Evolutionary conservation across 1,284 basidiomycete genomes (phyloP), one percentile per base, ranked within the genome.

Genomic region (Phenoliferia sp.): DNA sequence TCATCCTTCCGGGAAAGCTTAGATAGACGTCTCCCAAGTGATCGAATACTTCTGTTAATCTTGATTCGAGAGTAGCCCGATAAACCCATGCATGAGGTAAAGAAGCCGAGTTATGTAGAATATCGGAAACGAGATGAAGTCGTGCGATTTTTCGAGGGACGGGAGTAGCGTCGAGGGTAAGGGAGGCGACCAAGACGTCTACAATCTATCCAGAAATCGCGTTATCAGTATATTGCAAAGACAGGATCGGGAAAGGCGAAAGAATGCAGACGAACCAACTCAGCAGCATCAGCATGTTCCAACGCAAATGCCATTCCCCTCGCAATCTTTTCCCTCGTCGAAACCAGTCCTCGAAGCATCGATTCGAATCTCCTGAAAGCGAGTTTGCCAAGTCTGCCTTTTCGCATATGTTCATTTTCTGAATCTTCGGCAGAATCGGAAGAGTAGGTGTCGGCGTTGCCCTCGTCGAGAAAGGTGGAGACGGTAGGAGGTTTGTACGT

Each of bases 111-210:
- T 99, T 99, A 81, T 98, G 94, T 33, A 99, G 84, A 70, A 99
- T 96, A 77, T 99, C 96, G 19, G 94, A 97, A 63, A 99, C 90
- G 58, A 97, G 85, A 80, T 97, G 89, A 32, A 99, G 85, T 10
- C 96, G 87, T 7, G 96, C 92, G 59, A 99, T 86, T 79, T 99
- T 99, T 71, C 94, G 87, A 44, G 96, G 94, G 16, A 99, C 89
- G 0, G 96, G 89, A 0, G 96, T 99, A 22, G 85, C 83, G 67
- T 93, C 90, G 17, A 95, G 87, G 33, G 90, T 82, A 5, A 96
- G 81, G 3, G 93, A 92, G 44, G 88, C 83, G 59, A 92, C 86
- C 71, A 97, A 89, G 68, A 94, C 86, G 71, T 95, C 91, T 10
- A 87, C 86, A 32, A 97, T 85, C 92, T 94, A 69, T 1, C 22